These are phyloP conservation scores for Thelonectria rubi DNA, from an alignment of 2,329 filamentous ascomycete species.

Conservation along the genomic window DNA sequence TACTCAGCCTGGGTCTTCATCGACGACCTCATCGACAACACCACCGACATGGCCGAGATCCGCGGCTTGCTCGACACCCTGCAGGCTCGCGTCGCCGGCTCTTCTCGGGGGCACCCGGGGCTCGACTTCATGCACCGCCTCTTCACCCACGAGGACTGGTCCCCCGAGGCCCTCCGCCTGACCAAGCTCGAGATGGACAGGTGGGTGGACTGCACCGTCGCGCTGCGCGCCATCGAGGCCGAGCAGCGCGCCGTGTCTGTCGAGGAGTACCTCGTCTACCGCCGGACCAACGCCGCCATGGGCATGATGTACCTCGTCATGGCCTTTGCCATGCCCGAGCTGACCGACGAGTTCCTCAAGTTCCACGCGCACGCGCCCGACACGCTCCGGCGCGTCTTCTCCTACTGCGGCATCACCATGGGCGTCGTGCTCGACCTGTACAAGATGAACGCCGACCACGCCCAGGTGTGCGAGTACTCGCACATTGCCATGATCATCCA, in stretches of 20 bases:
- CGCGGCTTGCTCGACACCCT: neutral
- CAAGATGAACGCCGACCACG: slow-evolving; percentile 3
- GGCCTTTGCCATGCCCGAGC: neutral
- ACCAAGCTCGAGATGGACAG: neutral
- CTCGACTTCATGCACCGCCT: neutral
- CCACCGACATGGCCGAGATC: neutral
- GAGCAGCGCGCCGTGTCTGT: neutral
- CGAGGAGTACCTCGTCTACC: neutral
- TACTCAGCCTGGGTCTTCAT: slow-evolving; percentile 1
- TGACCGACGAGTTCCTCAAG: neutral
- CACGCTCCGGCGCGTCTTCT: neutral
- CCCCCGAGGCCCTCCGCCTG: neutral
- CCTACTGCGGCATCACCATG: neutral
- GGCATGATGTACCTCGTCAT: neutral
- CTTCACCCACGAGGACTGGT: neutral
- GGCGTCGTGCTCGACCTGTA: slow-evolving; percentile 1
- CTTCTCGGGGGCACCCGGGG: neutral
- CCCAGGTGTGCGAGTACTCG: neutral
- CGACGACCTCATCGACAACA: slow-evolving; percentile 1
- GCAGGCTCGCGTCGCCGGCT: too few relatives aligned
- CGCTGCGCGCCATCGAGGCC: neutral
- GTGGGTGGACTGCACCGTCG: neutral
- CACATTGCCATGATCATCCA: slow-evolving; percentile 1
- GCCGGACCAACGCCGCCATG: neutral
- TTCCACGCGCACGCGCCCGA: neutral